A percentile compares a stretch with the other conserved stretches of the same genome.
These are phyloP conservation scores for Cephalotrichum gorgonifer DNA, from an alignment of 2,329 filamentous ascomycete genomes.

Conservation along the genomic window DNA sequence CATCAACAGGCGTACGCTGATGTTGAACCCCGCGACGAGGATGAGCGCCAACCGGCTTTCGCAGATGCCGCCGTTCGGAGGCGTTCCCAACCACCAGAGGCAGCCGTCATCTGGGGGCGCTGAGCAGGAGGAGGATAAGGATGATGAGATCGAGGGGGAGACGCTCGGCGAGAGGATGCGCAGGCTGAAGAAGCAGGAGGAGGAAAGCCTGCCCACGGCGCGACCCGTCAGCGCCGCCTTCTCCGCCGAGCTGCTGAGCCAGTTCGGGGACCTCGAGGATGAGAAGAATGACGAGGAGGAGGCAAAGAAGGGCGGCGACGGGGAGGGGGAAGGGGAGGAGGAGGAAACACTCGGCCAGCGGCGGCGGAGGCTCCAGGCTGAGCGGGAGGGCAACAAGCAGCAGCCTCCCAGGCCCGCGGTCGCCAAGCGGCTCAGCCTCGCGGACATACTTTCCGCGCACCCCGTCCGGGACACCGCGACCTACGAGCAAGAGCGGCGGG, in stretches of 20 bases:
- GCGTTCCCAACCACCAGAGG: slow-evolving; percentile 12
- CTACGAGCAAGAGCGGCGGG: slow-evolving; percentile 27
- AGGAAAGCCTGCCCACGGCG: slow-evolving; percentile 35
- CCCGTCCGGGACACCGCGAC: slow-evolving; percentile 28
- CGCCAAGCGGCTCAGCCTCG: slow-evolving; percentile 39
- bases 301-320: slow-evolving; percentile 46
- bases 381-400: slow-evolving; percentile 54
- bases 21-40: slow-evolving; percentile 17
- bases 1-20: slow-evolving; percentile 31
- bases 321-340: slow-evolving; percentile 40
- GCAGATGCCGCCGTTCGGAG: slow-evolving; percentile 11
- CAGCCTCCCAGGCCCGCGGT: slow-evolving; percentile 14
- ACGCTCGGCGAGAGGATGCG: slow-evolving; percentile 57
- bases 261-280: slow-evolving; percentile 44
- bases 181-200: slow-evolving; percentile 42
- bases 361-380: slow-evolving; percentile 60
- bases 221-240: slow-evolving; percentile 57
- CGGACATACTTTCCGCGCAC: slow-evolving; percentile 42
- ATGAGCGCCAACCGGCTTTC: slow-evolving; percentile 15
- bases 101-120: slow-evolving; percentile 28
- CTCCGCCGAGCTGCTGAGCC: slow-evolving; percentile 56
- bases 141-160: slow-evolving; percentile 25
- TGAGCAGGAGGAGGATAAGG: slow-evolving; percentile 40
- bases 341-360: slow-evolving; percentile 75
- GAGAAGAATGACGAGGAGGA: slow-evolving; percentile 25